These are phyloP conservation scores for Boletus rubropictus DNA, from an alignment of 768 basidiomycete genomes.

Conservation along the genomic window DNA sequence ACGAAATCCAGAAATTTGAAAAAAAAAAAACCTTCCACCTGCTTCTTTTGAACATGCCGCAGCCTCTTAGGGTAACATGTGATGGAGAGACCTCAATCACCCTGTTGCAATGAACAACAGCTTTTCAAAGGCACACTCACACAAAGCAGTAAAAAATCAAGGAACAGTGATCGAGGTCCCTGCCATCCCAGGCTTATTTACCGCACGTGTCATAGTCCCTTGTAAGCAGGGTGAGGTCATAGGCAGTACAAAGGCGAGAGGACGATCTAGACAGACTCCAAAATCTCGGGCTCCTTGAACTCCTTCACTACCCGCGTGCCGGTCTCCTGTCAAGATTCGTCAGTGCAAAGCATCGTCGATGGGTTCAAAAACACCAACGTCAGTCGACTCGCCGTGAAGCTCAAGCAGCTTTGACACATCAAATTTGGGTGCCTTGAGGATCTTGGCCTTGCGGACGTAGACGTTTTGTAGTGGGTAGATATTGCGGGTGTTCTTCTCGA, in stretches of 20 bases:
- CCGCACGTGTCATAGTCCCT: too few species aligned
- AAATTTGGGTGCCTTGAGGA: slow-evolving; percentile 96
- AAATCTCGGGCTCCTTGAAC: slow-evolving; percentile 96
- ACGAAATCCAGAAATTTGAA: slow-evolving; percentile 5
- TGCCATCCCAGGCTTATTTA: slow-evolving; percentile 12
- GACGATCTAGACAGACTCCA: slow-evolving; percentile 76
- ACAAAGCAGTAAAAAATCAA: too few species aligned
- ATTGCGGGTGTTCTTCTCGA: slow-evolving; percentile 93
- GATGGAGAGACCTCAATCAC: neutral
- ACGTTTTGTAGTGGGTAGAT: slow-evolving; percentile 99
- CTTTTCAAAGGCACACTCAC: too few species aligned
- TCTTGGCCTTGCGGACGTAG: slow-evolving; percentile 98
- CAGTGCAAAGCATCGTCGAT: neutral
- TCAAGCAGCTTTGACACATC: slow-evolving; percentile 94
- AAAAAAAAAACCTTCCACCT: too few species aligned
- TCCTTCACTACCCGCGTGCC: slow-evolving; percentile 92
- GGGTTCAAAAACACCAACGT: slow-evolving; percentile 48
- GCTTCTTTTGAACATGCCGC: too few species aligned
- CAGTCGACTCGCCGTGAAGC: slow-evolving; percentile 91
- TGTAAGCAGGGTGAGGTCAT: slow-evolving; percentile 30
- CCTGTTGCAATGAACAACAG: too few species aligned
- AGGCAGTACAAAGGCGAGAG: slow-evolving; percentile 34
- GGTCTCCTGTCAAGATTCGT: slow-evolving; percentile 60
- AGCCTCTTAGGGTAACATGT: neutral
- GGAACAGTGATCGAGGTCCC: neutral